Evolutionary conservation across 495 filamentous ascomycete genomes (phyloP).

Genomic region (Daldinia vernicosa): DNA sequence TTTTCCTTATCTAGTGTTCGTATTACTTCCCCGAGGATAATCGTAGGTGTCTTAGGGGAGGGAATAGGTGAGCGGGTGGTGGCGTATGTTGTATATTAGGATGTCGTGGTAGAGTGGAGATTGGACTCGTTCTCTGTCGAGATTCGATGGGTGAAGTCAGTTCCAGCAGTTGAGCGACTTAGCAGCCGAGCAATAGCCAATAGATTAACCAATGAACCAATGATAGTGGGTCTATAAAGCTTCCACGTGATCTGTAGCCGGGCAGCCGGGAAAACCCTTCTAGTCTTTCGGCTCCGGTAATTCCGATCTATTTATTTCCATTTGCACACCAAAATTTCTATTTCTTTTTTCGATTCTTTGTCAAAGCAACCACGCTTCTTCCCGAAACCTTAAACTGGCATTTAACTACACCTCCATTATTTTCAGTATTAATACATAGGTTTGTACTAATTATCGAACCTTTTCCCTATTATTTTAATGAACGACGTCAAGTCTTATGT

Average conservation of each 20-base stretch:
- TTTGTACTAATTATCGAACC: too few relatives aligned
- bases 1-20: neutral
- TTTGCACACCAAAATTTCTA: neutral
- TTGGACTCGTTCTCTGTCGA: constrained; percentile 16
- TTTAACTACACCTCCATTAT: too few relatives aligned
- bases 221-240: neutral
- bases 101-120: constrained; percentile 35
- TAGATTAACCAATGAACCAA: neutral
- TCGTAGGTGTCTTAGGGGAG: constrained; percentile 4
- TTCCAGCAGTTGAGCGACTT: constrained; percentile 28
- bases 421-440: too few relatives aligned
- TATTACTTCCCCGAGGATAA: neutral
- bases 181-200: constrained; percentile 14
- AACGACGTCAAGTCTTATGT: too few relatives aligned
- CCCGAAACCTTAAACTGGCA: too few relatives aligned
- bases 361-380: constrained; percentile 3
- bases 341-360: constrained; percentile 23
- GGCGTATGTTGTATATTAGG: constrained; percentile 5
- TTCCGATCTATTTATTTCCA: constrained; percentile 5
- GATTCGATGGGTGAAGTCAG: constrained; percentile 31
- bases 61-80: constrained; percentile 3
- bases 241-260: constrained; percentile 24
- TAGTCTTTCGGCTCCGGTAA: constrained; percentile 6
- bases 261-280: constrained; percentile 30
- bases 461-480: too few relatives aligned